Conservation (phyloP, 1,139 yeast species). For the Hyphopichia wangnamkhiaoensis region DNA sequence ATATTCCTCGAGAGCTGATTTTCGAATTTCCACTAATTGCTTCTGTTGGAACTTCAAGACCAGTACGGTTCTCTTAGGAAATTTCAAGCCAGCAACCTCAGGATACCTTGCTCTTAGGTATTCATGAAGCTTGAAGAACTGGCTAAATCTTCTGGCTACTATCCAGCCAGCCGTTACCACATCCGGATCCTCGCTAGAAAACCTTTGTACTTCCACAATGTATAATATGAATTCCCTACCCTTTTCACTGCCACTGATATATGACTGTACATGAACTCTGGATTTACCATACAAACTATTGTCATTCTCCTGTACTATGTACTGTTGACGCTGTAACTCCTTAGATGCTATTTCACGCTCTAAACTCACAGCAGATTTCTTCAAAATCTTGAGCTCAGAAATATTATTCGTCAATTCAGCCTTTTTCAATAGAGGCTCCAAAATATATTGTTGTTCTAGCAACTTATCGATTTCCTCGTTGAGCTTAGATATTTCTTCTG, state of each 20-base stretch:
- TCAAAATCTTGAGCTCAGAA: slow-evolving; percentile 65
- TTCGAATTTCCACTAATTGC: slow-evolving; percentile 66
- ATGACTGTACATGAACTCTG: slow-evolving; percentile 63
- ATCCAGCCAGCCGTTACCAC: slow-evolving; percentile 78
- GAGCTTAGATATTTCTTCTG: slow-evolving; percentile 63
- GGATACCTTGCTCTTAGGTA: slow-evolving; percentile 59
- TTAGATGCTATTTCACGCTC: slow-evolving; percentile 70
- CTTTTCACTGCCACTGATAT: slow-evolving; percentile 55
- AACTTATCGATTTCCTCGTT: slow-evolving; percentile 61
- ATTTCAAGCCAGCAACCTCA: slow-evolving; percentile 48
- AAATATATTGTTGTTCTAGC: slow-evolving; percentile 60
- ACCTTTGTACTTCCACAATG: slow-evolving; percentile 72
- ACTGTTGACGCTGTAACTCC: slow-evolving; percentile 77
- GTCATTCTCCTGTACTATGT: slow-evolving; percentile 79
- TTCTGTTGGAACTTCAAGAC: slow-evolving; percentile 66
- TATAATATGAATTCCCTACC: slow-evolving; percentile 69
- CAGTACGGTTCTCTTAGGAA: slow-evolving; percentile 65
- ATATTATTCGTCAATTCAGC: slow-evolving; percentile 82
- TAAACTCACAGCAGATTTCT: slow-evolving; percentile 65
- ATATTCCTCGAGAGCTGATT: slow-evolving; percentile 61
- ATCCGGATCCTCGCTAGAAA: slow-evolving; percentile 42
- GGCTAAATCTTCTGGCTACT: slow-evolving; percentile 84
- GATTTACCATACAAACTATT: slow-evolving; percentile 77
- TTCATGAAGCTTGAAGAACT: slow-evolving; percentile 71
- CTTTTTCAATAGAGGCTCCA: slow-evolving; percentile 68